Evolutionary conservation across 2,329 filamentous ascomycete species (phyloP), one percentile per base, ranked within the genome.

Genomic region (Lachnellula subtilissima): DNA sequence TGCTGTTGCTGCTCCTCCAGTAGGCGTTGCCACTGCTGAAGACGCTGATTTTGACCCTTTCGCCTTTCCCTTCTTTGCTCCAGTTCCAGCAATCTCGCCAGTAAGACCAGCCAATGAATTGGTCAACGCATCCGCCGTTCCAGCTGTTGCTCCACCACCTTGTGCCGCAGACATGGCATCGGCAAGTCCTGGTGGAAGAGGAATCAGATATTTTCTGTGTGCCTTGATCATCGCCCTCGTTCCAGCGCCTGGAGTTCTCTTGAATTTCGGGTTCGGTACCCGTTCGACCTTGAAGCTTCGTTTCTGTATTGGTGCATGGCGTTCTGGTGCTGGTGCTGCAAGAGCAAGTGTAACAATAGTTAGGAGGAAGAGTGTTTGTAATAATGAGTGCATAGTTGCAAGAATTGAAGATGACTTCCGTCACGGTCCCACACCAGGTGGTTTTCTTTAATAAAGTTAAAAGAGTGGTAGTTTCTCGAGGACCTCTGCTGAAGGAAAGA

Each of bases 141-240:
- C 46, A 48, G 50, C 40, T n/a, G 50, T 52, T 17, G 51, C 42
- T 28, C 50, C 17, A 19, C 49, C 11, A 2, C 46, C 50, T 50
- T 57, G 56, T 12, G 59, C 54, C 35, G 59, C 51, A n/a, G 61
- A 61, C 63, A 68, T 60, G 17, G 71, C 70, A 35, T 73, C 74
- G 50, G 76, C 65, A 51, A 79, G 68, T 7, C 71, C 72, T 2
- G 73, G 64, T 2, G 77, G 72, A 47, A 80, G 72, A 39, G 74
- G 72, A 72, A 86, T 79, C 59, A 81, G 79, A 70, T 80, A 91
- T 70, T 92, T 92, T 64, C 77, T 73, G 69, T 87, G 86, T 15
- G 86, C 82, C 72, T 83, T 88, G 50, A 80, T 72, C 63, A 92
- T 76, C 50, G 86, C 84, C 54, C 66, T 71, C 0, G 66, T 69